Conservation (phyloP, 768 basidiomycete genomes). For the Multifurca ochricompacta region DNA sequence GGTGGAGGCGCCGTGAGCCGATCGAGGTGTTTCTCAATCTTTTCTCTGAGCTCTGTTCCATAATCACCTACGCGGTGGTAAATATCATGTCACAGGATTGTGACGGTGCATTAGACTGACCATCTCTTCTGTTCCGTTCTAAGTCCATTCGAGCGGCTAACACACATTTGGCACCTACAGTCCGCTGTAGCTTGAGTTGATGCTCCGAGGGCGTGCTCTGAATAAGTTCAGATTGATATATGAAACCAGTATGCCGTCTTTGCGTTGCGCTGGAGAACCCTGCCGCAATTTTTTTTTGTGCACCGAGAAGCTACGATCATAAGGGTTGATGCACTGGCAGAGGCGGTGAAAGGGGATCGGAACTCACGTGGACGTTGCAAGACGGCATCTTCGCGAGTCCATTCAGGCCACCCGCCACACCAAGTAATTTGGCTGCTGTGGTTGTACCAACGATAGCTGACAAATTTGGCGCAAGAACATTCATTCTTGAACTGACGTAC, state of each 20-base stretch:
- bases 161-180: conserved; percentile 85
- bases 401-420: conserved; percentile 89
- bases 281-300: conserved; percentile 84
- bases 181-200: conserved; percentile 86
- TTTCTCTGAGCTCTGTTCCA: conserved; percentile 70
- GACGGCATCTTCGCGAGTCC: conserved; percentile 91
- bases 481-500: conserved; percentile 99
- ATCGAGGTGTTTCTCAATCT: conserved; percentile 91
- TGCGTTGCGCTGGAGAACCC: conserved; percentile 88
- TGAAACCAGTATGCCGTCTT: conserved; percentile 90
- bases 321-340: background rate
- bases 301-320: conserved; percentile 71
- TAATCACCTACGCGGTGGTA: conserved; percentile 48
- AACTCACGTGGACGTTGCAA: conserved; percentile 86
- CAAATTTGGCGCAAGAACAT: conserved; percentile 95
- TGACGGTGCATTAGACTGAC: conserved; percentile 34
- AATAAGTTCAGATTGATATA: conserved; percentile 90
- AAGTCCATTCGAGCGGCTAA: conserved; percentile 91
- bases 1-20: conserved; percentile 91
- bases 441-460: conserved; percentile 98
- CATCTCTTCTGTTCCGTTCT: conserved; percentile 75
- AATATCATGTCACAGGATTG: background rate
- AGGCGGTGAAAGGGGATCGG: background rate
- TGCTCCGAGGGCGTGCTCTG: conserved; percentile 82
- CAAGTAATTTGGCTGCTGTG: conserved; percentile 95